Evolutionary conservation across 2,329 filamentous ascomycete species (phyloP), one percentile per base, ranked within the genome.

Genomic region (Fusarium temperatum): DNA sequence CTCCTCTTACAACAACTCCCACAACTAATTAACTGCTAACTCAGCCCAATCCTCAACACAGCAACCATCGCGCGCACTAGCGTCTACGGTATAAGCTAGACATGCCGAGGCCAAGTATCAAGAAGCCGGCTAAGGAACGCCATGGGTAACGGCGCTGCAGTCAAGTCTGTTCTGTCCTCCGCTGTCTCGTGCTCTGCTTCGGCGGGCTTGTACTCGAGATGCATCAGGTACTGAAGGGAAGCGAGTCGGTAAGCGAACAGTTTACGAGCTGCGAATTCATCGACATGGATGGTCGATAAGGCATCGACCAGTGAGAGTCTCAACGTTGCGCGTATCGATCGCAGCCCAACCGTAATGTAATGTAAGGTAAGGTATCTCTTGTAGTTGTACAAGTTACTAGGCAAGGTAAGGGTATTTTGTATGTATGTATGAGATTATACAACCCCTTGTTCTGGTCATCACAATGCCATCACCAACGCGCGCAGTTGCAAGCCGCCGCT

Each of bases 81-180:
- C 53, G 65, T 36, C 63, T 42, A 72, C 58, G 53, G 69, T 69
- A 73, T 44, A 73, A 59, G 55, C 66, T 69, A 73, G 74, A 69
- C 56, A 59, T 77, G 66, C 73, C 64, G 69, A 76, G 66, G 58
- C 68, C 68, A 77, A 64, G 68, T 71, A 67, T 57, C 63, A 73
- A n/a, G 65, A 72, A 67, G 60, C 60, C 58, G 51, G 58, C 66
- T 67, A 73, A 72, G 55, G 59, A 69, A 66, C 58, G 62, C 62
- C 61, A 75, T 73, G 64, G 70, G 56, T 66, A 75, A 75, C 70
- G 70, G 72, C 53, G 60, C 73, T 38, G 58, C 58, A 57, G 57
- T 45, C 62, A 66, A 59, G 24, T 35, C 30, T 32, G 32, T n/a
- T 59, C 56, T 66, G 68, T 66, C 60, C 57, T 51, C 53, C 35